phyloP scores from a whole-genome alignment of 148 eudicot genomes.

The Nepenthes gracilis region DNA sequence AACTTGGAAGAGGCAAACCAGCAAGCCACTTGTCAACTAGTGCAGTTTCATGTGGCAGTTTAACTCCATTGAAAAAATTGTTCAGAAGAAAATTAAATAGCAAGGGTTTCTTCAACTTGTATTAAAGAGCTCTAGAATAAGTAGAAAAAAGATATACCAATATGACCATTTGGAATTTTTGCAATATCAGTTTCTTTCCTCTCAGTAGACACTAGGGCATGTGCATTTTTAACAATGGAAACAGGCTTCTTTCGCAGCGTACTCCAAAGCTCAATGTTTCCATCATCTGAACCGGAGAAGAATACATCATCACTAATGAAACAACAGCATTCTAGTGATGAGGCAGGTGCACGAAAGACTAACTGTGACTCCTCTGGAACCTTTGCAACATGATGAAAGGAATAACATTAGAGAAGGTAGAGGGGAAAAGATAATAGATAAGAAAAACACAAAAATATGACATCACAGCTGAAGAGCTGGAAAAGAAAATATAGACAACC shows the following conservation, averaged over 20 bases:
- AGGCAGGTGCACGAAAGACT: slow-evolving; percentile 72
- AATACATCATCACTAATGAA: slow-evolving; percentile 77
- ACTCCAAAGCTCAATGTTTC: slow-evolving; percentile 92
- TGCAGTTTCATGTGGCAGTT: too few species aligned
- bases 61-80: neutral
- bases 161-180: slow-evolving; percentile 52
- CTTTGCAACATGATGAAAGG: slow-evolving; percentile 19
- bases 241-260: slow-evolving; percentile 69
- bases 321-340: slow-evolving; percentile 82
- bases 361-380: slow-evolving; percentile 90
- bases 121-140: neutral
- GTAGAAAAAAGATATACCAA: slow-evolving; percentile 28
- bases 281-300: slow-evolving; percentile 93
- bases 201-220: slow-evolving; percentile 22
- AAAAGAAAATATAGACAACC: too few species aligned
- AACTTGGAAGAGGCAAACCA: too few species aligned
- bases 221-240: slow-evolving; percentile 81
- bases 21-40: too few species aligned
- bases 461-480: too few species aligned
- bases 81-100: neutral
- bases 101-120: neutral
- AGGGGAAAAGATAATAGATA: neutral
- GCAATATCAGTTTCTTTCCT: slow-evolving; percentile 23
- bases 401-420: neutral
- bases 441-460: neutral